Base-by-base conservation (phyloP, 1,139 yeast genomes). In the Candida dubliniensis region DNA sequence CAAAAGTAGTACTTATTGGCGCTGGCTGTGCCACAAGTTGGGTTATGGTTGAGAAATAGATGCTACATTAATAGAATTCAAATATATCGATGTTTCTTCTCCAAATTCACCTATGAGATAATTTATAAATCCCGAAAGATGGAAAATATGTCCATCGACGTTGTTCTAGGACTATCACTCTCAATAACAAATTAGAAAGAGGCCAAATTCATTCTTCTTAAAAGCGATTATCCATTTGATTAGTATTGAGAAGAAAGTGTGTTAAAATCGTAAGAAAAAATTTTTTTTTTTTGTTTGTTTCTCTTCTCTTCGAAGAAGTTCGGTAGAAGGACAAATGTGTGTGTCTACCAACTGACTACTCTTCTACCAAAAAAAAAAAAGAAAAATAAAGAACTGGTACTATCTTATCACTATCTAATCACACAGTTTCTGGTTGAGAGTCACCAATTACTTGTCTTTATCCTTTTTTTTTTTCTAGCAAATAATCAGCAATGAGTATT, bases 71-170 rank as follows among this genome's bases (percentile, higher is more conserved):
- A 15, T 11, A 8, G n/a, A 38, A 18, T 15, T 31, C 24, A 38
- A 51, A 79, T 83, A 85, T 82, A 71, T 79, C 85, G 84, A 79
- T 77, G 82, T 79, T 78, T 81, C 89, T 84, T 83, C 76, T 76
- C 87, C 88, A 81, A 71, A 79, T 78, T 77, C 87, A 82, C 80
- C 84, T 79, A 69, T 71, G 55, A 58, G 57, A 56, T 54, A 51
- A 55, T 49, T 50, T 57, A 61, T 60, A 30, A 30, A 30, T 78
- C 79, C 76, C 80, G 49, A 79, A 77, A 78, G 81, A 80, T 80
- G 87, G 86, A 81, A 77, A 83, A 82, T 83, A 82, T 83, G 88
- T 83, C 79, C 84, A 73, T 75, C 87, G 84, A 54, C 9, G 60
- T 76, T 67, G 50, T 48, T 84, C 68, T 84, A 66, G 87, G 87